Evolutionary conservation across 129 eudicot genomes (phyloP), one percentile per base, ranked within the genome.

Genomic region (Saussurea involucrata): DNA sequence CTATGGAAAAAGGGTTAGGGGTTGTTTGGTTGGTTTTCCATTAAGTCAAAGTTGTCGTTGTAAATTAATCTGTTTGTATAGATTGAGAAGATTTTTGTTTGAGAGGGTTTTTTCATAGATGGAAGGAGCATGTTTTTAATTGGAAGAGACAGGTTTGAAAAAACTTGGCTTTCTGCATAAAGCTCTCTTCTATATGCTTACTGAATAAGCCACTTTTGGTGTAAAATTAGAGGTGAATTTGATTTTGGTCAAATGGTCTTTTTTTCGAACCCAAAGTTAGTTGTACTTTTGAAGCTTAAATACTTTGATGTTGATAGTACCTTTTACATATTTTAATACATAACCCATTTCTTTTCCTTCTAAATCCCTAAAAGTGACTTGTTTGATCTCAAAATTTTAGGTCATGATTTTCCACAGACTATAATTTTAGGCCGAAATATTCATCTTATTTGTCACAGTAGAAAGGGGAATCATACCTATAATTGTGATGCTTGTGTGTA

Each of bases 401-500:
- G n/a, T n/a, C n/a, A n/a, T n/a, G n/a, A n/a, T n/a, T n/a, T n/a
- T n/a, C n/a, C n/a, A n/a, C n/a, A 63, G 55, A 69, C 69, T 73
- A 60, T 32, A 75, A 5, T 25, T 73, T 86, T 68, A 24, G 70
- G 85, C 80, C 71, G 34, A 68, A 60, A 18, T 69, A 75, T 44
- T 71, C 10, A 29, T 77, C 55, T 72, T 78, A 73, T 81, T 31
- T n/a, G 67, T 15, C 67, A 64, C 81, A 46, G 37, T 74, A 71
- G 58, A 24, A 71, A 58, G 79, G 82, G 76, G 84, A 75, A 71
- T 75, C 84, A 75, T 85, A 80, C 73, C 80, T 72, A 75, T 75
- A 78, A 76, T 80, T 65, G 63, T 57, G 79, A 25, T 76, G 36
- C 63, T 68, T 82, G 73, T 36, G 15, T 37, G 18, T 53, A 58